Evolutionary conservation across 2,329 filamentous ascomycete species (phyloP), one percentile per base, ranked within the genome.

Genomic region (Monosporascus sp.): DNA sequence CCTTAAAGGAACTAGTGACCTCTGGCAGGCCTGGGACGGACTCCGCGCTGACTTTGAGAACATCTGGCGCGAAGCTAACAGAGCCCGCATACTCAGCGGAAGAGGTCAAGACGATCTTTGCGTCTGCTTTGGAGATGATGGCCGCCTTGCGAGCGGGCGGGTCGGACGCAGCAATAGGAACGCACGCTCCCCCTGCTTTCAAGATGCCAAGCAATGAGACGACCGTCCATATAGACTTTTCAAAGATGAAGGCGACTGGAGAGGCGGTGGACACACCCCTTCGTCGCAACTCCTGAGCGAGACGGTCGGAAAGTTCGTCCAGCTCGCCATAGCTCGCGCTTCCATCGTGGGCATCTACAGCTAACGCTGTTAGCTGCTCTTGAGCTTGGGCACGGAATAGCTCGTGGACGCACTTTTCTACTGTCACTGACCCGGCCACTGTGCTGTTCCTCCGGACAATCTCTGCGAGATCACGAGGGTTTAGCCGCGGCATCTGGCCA

Each of bases 241-340:
- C 49, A 7, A 44, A 44, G 20, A 51, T 56, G 17, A 50, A 46
- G 3, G 47, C 49, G 3, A 56, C 52, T 6, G 49, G 35, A 14
- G n/a, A 15, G 25, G 14, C 54, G 38, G 8, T 25, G 14, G 20
- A 27, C 22, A 54, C 37, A n/a, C 54, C 54, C 43, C 41, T 49
- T 18, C 17, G 20, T 15, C 14, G 49, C n/a, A 56, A 44, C 5
- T 37, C 36, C 11, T 37, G 27, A 24, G 54, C 51, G 4, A 56
- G 48, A 15, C 25, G 37, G 17, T 56, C 49, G 24, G 54, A 54
- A n/a, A 51, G 50, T n/a, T 54, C 31, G 47, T 56, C 54, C 25
- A 57, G 37, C 48, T 27, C 39, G n/a, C 11, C 20, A 55, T 57
- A 57, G 7, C 39, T 57, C 15, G 39, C 31, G 8, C 36, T 31